Conservation (phyloP, 805 yeast genomes). For the Lipomyces oligophaga region DNA sequence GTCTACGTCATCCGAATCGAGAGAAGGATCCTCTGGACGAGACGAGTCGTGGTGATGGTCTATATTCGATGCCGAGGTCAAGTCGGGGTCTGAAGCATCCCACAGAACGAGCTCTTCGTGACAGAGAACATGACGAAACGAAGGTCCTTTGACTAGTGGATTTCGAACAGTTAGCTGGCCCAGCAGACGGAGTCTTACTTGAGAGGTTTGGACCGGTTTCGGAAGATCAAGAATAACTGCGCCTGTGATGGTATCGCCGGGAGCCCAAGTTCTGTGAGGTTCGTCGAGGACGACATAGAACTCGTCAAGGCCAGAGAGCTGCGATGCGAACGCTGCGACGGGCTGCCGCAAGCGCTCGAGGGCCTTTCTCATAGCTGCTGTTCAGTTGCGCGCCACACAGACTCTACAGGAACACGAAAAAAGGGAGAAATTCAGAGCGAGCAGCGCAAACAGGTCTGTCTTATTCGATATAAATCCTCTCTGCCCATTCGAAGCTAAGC, state of each 20-base stretch:
- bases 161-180: slow-evolving; percentile 35
- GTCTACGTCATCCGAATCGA: neutral
- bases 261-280: slow-evolving; percentile 73
- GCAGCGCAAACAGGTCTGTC: no score
- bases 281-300: slow-evolving; percentile 67
- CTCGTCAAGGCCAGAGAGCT: slow-evolving; percentile 40
- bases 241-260: slow-evolving; percentile 63
- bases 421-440: no score
- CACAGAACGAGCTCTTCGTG: slow-evolving; percentile 34
- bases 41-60: no score
- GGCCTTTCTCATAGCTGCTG: slow-evolving; percentile 25
- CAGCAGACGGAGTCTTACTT: slow-evolving; percentile 31
- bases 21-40: neutral
- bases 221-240: slow-evolving; percentile 35
- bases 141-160: slow-evolving; percentile 35
- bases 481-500: no score
- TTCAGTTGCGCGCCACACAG: neutral
- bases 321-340: slow-evolving; percentile 19
- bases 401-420: no score
- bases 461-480: no score
- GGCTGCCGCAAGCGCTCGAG: slow-evolving; percentile 26
- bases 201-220: slow-evolving; percentile 30
- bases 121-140: slow-evolving; percentile 33
- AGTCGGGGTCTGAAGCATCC: slow-evolving; percentile 16
- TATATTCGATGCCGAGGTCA: no score